These are phyloP conservation scores for Oryza australiensis DNA, from an alignment of 176 grass and related monocot species.

Conservation along the genomic window DNA sequence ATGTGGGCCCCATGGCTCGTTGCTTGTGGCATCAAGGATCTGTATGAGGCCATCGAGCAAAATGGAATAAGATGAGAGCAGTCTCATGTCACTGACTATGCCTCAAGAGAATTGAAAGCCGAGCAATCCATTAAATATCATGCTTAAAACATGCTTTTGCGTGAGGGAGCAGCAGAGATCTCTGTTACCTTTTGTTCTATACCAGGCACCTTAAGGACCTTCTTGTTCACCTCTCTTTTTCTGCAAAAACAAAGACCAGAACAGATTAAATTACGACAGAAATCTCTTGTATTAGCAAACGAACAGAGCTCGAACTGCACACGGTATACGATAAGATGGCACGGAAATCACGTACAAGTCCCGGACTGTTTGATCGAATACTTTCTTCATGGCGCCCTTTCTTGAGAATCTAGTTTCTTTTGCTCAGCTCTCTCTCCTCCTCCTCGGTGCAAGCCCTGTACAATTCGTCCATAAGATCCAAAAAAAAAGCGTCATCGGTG, in stretches of 20 bases:
- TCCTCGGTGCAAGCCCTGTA: slow-evolving; percentile 29
- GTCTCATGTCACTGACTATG: not conserved
- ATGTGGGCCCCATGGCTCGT: slow-evolving; percentile 96
- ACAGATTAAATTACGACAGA: not conserved
- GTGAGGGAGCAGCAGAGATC: slow-evolving; percentile 16
- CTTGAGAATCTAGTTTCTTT: slow-evolving; percentile 26
- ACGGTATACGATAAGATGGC: not conserved
- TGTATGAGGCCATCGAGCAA: slow-evolving; percentile 12
- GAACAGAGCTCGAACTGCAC: not conserved
- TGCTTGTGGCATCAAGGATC: slow-evolving; percentile 98
- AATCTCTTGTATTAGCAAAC: not conserved
- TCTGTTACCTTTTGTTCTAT: slow-evolving; percentile 83
- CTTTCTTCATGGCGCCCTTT: slow-evolving; percentile 78
- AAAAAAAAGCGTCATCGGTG: not conserved
- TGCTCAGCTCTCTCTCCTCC: slow-evolving; percentile 21
- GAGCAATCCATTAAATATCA: not conserved
- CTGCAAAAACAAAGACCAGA: slow-evolving; percentile 32
- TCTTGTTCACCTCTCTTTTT: slow-evolving; percentile 95
- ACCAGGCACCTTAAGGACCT: slow-evolving; percentile 89
- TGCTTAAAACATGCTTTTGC: not conserved
- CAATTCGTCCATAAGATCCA: slow-evolving; percentile 28
- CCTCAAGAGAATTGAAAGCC: not conserved
- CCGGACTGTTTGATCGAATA: slow-evolving; percentile 94
- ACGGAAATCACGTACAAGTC: slow-evolving; percentile 65
- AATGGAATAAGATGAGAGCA: slow-evolving; percentile 9